Percentiles rank a stretch among this genome's conserved stretches.
These are phyloP conservation scores for Lagenaria siceraria DNA, from an alignment of 306 rosid genomes.

Conservation along the genomic window DNA sequence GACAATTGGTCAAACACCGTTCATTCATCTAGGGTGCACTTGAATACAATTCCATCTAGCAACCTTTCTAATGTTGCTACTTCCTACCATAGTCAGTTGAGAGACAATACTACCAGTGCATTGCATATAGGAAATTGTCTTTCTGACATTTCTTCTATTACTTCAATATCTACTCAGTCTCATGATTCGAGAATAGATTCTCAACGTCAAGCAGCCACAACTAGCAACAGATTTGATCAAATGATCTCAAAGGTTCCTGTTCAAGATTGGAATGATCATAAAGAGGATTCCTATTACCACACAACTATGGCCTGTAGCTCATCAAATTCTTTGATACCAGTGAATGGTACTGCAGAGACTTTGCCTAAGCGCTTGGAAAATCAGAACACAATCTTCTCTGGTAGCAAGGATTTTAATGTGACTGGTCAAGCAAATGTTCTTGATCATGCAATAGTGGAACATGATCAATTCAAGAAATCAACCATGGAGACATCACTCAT, in stretches of 20 bases:
- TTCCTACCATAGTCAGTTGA: slow-evolving; percentile 13
- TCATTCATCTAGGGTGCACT: slow-evolving; percentile 42
- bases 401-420: slow-evolving; percentile 29
- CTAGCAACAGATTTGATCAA: slow-evolving; percentile 20
- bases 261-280: slow-evolving; percentile 57
- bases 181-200: slow-evolving; percentile 32
- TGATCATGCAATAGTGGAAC: slow-evolving; percentile 35
- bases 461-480: slow-evolving; percentile 28
- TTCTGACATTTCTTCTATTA: slow-evolving; percentile 28
- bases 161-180: slow-evolving; percentile 28
- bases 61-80: slow-evolving; percentile 31
- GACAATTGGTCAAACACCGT: slow-evolving; percentile 47
- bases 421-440: slow-evolving; percentile 14
- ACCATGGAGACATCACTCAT: slow-evolving; percentile 20
- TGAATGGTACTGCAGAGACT: slow-evolving; percentile 30
- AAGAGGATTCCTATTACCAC: slow-evolving; percentile 33
- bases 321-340: slow-evolving; percentile 34
- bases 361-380: slow-evolving; percentile 24
- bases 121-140: slow-evolving; percentile 29
- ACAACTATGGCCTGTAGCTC: slow-evolving; percentile 35
- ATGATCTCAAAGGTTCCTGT: slow-evolving; percentile 24
- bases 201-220: slow-evolving; percentile 24
- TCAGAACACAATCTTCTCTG: slow-evolving; percentile 20
- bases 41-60: slow-evolving; percentile 30
- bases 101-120: slow-evolving; percentile 29